A percentile compares a stretch with the other conserved stretches of the same genome.
Evolutionary conservation across 2,329 filamentous ascomycete genomes (phyloP).

Genomic region (Stachybotrys elegans): DNA sequence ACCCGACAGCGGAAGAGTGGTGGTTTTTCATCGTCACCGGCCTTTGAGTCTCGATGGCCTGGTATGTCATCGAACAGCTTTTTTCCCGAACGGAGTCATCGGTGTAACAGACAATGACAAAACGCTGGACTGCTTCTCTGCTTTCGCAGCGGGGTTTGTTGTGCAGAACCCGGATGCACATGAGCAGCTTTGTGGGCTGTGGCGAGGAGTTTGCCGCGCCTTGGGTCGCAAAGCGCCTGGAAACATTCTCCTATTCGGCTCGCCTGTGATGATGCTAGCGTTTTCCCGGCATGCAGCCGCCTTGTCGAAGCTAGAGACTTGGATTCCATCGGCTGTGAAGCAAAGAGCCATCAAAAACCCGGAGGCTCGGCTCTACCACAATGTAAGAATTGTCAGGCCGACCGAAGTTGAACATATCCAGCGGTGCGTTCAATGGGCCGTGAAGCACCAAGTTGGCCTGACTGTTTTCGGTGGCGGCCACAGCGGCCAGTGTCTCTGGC

Average conservation of each 20-base stretch:
- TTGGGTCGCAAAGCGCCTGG: slow-evolving; percentile 32
- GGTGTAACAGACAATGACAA: slow-evolving; percentile 38
- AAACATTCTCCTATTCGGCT: slow-evolving; percentile 39
- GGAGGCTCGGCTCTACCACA: slow-evolving; percentile 39
- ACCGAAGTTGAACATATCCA: slow-evolving; percentile 44
- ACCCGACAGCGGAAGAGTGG: slow-evolving; percentile 37
- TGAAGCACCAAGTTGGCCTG: slow-evolving; percentile 37
- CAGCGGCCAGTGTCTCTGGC: slow-evolving; percentile 51
- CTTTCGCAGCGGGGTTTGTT: slow-evolving; percentile 44
- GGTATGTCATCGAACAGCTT: slow-evolving; percentile 39
- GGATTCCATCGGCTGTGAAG: slow-evolving; percentile 30
- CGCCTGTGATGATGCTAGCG: slow-evolving; percentile 43
- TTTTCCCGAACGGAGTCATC: slow-evolving; percentile 39
- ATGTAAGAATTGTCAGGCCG: slow-evolving; percentile 41
- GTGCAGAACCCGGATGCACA: slow-evolving; percentile 24
- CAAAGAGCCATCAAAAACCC: slow-evolving; percentile 41
- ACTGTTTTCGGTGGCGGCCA: slow-evolving; percentile 55
- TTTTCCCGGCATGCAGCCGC: slow-evolving; percentile 42
- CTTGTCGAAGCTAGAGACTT: slow-evolving; percentile 34
- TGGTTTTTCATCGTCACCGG: slow-evolving; percentile 51
- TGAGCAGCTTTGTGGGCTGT: slow-evolving; percentile 28
- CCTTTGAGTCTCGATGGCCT: slow-evolving; percentile 40
- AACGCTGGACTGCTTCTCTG: slow-evolving; percentile 43
- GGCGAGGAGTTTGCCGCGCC: slow-evolving; percentile 48
- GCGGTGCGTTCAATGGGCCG: slow-evolving; percentile 51